Percentiles rank a stretch among this genome's conserved stretches.
These are phyloP conservation scores for Jacaranda copaia DNA, from an alignment of 257 asterid species.

Conservation along the genomic window DNA sequence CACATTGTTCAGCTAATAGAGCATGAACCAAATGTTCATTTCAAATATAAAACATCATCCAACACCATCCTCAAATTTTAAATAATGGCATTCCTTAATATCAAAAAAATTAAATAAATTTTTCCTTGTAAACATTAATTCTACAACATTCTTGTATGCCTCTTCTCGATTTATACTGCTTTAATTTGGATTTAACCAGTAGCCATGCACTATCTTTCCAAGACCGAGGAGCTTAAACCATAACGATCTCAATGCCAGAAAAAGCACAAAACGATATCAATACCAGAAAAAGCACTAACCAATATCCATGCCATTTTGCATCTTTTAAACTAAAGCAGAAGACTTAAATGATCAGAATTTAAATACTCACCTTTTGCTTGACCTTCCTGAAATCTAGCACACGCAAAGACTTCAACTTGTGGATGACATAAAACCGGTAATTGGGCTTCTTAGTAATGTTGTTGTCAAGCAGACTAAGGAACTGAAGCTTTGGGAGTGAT, in stretches of 20 bases:
- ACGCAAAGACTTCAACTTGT: conserved; percentile 85
- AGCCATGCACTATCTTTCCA: background rate
- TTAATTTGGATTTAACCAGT: conserved; percentile 4
- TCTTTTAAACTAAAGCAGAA: background rate
- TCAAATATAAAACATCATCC: background rate
- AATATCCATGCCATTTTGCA: background rate
- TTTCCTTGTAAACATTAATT: background rate
- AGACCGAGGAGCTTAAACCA: background rate
- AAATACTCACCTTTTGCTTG: conserved; percentile 82
- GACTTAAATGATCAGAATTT: background rate
- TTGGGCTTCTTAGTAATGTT: conserved; percentile 92
- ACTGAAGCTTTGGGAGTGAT: conserved; percentile 85
- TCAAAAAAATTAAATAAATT: background rate
- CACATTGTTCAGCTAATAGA: background rate
- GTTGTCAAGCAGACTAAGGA: conserved; percentile 93
- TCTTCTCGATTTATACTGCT: conserved; percentile 8
- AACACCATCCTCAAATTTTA: conserved; percentile 3
- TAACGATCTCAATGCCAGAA: background rate
- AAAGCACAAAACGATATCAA: too few relatives aligned
- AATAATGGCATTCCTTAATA: background rate
- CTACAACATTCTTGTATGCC: background rate
- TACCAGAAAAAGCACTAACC: background rate
- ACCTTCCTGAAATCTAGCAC: conserved; percentile 94
- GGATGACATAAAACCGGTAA: conserved; percentile 94
- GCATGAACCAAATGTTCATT: background rate